phyloP scores from a whole-genome alignment of 768 basidiomycete genomes.

The Cubamyces sp. region DNA sequence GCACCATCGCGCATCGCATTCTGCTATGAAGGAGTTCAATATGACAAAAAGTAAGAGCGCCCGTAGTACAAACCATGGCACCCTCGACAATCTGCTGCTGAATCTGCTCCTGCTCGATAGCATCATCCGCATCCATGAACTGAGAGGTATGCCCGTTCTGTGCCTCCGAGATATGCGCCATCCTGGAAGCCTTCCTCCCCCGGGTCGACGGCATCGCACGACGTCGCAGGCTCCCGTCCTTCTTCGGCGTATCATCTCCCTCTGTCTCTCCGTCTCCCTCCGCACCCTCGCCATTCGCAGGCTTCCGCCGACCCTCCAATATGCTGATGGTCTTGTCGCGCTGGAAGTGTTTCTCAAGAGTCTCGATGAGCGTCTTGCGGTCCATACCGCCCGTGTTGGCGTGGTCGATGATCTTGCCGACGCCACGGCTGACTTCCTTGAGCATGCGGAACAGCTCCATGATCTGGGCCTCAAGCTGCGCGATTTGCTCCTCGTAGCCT shows the following conservation, averaged over 20 bases:
- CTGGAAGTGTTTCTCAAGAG: slow-evolving; percentile 81
- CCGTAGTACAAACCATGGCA: slow-evolving; percentile 56
- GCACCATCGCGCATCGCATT: slow-evolving; percentile 63
- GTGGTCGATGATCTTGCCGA: slow-evolving; percentile 68
- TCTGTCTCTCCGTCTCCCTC: slow-evolving; percentile 47
- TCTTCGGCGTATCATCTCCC: slow-evolving; percentile 60
- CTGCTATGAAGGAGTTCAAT: slow-evolving; percentile 40
- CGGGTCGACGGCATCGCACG: slow-evolving; percentile 37
- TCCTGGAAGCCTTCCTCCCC: slow-evolving; percentile 37
- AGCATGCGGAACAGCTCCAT: slow-evolving; percentile 95
- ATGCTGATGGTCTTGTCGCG: slow-evolving; percentile 83
- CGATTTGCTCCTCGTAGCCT: slow-evolving; percentile 84
- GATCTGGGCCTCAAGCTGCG: slow-evolving; percentile 89
- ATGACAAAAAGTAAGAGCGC: not conserved
- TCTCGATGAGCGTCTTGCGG: slow-evolving; percentile 77
- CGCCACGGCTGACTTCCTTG: slow-evolving; percentile 77
- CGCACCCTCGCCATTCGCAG: slow-evolving; percentile 36
- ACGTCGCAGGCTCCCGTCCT: slow-evolving; percentile 51
- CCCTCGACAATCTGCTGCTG: slow-evolving; percentile 83
- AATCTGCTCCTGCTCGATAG: slow-evolving; percentile 82
- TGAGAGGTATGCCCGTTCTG: slow-evolving; percentile 67
- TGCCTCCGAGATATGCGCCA: slow-evolving; percentile 44
- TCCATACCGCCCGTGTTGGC: slow-evolving; percentile 67
- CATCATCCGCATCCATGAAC: slow-evolving; percentile 90
- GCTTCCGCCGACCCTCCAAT: slow-evolving; percentile 70